A percentile compares a stretch with the other conserved stretches of the same genome.
Conservation (phyloP, 768 basidiomycete genomes). For the Royoungia palumana region DNA sequence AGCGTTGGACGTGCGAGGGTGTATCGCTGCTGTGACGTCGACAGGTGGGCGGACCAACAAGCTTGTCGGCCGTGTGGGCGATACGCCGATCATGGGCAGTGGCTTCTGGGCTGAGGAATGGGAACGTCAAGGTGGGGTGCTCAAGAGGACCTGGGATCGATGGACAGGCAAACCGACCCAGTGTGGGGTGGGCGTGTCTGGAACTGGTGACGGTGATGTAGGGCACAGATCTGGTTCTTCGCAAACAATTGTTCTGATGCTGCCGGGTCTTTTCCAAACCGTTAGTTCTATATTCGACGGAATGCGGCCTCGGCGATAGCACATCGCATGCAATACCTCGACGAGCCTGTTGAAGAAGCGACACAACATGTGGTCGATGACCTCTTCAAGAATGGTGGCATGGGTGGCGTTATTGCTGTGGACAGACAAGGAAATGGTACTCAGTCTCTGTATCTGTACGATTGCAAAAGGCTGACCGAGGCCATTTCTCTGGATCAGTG, state of each 20-base stretch:
- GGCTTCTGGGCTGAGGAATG: constrained; percentile 89
- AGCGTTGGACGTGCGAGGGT: constrained; percentile 70
- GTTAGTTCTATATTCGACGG: constrained; percentile 73
- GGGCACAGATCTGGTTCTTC: constrained; percentile 20
- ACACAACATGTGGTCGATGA: constrained; percentile 54
- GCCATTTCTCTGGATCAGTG: constrained; percentile 39
- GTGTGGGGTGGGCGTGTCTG: constrained; percentile 68
- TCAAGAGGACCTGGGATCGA: constrained; percentile 39
- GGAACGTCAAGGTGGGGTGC: constrained; percentile 35
- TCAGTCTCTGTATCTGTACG: constrained; percentile 7
- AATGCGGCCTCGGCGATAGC: constrained; percentile 66
- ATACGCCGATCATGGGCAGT: constrained; percentile 73
- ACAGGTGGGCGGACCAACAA: constrained; percentile 86
- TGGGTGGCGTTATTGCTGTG: constrained; percentile 74
- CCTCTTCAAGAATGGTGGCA: constrained; percentile 54
- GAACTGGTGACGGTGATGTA: constrained; percentile 85
- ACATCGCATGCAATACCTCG: constrained; percentile 57
- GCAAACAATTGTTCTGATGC: constrained; percentile 1
- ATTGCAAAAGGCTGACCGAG: neutral
- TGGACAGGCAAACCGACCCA: constrained; percentile 32
- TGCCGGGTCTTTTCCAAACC: neutral
- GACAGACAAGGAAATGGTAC: constrained; percentile 67
- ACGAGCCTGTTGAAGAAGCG: constrained; percentile 57
- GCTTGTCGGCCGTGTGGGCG: constrained; percentile 77
- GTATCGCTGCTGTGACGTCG: constrained; percentile 69